Base-by-base conservation (phyloP, 140 eudicot genomes). In the Stevia rebaudiana region DNA sequence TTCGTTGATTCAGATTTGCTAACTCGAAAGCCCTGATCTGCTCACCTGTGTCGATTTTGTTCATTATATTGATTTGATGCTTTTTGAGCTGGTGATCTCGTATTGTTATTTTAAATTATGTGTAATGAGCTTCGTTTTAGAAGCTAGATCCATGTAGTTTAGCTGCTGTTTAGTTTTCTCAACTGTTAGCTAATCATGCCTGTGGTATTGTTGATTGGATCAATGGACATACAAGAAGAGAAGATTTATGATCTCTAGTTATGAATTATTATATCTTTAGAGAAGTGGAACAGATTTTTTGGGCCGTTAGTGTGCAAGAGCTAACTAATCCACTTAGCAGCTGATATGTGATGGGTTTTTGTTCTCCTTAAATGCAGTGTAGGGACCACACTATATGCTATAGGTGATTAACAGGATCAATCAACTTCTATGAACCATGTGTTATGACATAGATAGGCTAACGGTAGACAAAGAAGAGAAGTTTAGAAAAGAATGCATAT, bases 91-190 rank as follows among this genome's bases (percentile, higher is more conserved):
- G 48, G 19, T 65, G 35, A 42, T 54, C 22, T 73, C 40, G 6
- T 55, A 24, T 54, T 64, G 6, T 21, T 10, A 15, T 54, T 47
- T 52, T 0, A 5, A 36, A 18, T 50, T 68, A 0, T 49, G 51
- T 31, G 59, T 33, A 23, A 1, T 68, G 44, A 19, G 42, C 23
- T 58, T 40, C 17, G 8, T 37, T 68, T 30, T 13, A 47, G 18
- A 68, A 33, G 22, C 13, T 55, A 65, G 72, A 54, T 65, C 69
- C 33, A 17, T 66, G 51, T 22, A 31, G 36, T 44, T 52, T 54
- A 55, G 52, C 28, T 3, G 1, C 55, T 64, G 78, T 15, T 63
- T 30, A 52, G 48, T 31, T 63, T 41, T 12, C 33, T 39, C 11
- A 51, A 3, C 31, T 46, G 60, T 46, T 33, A 35, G 75, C n/a